Evolutionary conservation across 2,329 filamentous ascomycete species (phyloP), one percentile per base, ranked within the genome.

Genomic region (Fusarium veterinarium): DNA sequence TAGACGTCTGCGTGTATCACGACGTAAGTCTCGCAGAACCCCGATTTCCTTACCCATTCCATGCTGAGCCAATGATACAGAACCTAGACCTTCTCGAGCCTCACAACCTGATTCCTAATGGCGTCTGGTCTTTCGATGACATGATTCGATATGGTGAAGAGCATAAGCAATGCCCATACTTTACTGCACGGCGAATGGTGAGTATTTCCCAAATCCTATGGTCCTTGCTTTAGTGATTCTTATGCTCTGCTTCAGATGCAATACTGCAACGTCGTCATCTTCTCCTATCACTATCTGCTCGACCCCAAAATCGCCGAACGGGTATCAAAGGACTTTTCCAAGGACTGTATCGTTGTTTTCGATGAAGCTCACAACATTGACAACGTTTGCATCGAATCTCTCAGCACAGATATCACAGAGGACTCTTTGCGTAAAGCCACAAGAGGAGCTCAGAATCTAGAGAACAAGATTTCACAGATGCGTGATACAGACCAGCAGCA

Each of bases 291-390:
- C 82, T 99, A 99, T 79, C 89, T 99, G 6, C 89, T 99, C 20
- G 97, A 99, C 78, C 96, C 96, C 6, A 99, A 99, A 81, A 99
- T 99, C 77, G 96, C 96, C 17, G 96, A 99, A 80, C 85, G 95
- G 64, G 95, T 98, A 4, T 98, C 96, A 1, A 95, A 93, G 81
- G 96, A 99, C 78, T 89, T 99, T 16, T 98, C 96, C 0, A 98
- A 98, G 77, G 97, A 99, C 81, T 98, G 95, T 81, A 99, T 99
- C 58, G 94, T 99, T 25, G 96, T 99, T 6, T 99, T 99, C 74
- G 96, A 99, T 79, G 96, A 99, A 82, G 96, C 96, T 19, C 96
- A 99, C 84, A 99, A 99, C 79, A 99, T 99, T 76, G 96, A 99
- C 87, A 99, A 99, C 80, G 96, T 99, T 66, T 99, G 97, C 81